A percentile compares a stretch with the other conserved stretches of the same genome.
Evolutionary conservation across 106 monocot genomes (phyloP).

Genomic region (Dendrobium huoshanense): DNA sequence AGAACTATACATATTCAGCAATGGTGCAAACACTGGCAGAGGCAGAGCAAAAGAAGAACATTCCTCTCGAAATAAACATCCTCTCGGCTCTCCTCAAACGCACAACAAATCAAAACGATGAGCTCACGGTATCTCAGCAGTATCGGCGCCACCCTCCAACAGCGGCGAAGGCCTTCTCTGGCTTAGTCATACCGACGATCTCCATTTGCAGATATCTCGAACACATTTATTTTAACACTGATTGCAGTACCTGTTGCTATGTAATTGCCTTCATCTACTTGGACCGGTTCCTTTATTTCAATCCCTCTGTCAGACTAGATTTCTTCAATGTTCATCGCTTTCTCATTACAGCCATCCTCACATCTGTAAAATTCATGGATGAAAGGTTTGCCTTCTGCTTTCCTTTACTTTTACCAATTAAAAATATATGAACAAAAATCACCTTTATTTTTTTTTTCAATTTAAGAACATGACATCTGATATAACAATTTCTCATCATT

Average conservation of each 20-base stretch:
- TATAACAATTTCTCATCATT: no score
- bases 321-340: conserved; percentile 13
- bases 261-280: conserved; percentile 9
- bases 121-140: not conserved
- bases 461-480: no score
- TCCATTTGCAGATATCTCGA: conserved; percentile 7
- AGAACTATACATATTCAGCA: no score
- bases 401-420: no score
- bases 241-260: conserved; percentile 12
- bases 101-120: conserved; percentile 14
- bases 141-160: not conserved
- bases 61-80: conserved; percentile 11
- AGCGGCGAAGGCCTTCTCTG: not conserved
- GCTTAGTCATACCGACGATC: conserved; percentile 2
- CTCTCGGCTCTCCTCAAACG: conserved; percentile 18
- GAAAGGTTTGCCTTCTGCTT: no score
- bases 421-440: no score
- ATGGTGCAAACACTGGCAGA: not conserved
- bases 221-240: conserved; percentile 4
- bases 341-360: conserved; percentile 5
- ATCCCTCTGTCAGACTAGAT: conserved; percentile 1
- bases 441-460: no score
- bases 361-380: no score
- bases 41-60: conserved; percentile 1
- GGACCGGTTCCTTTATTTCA: conserved; percentile 7